Base-by-base conservation (phyloP, 225 moss, liverwort and hornwort genomes). In the Takakia lepidozioides region DNA sequence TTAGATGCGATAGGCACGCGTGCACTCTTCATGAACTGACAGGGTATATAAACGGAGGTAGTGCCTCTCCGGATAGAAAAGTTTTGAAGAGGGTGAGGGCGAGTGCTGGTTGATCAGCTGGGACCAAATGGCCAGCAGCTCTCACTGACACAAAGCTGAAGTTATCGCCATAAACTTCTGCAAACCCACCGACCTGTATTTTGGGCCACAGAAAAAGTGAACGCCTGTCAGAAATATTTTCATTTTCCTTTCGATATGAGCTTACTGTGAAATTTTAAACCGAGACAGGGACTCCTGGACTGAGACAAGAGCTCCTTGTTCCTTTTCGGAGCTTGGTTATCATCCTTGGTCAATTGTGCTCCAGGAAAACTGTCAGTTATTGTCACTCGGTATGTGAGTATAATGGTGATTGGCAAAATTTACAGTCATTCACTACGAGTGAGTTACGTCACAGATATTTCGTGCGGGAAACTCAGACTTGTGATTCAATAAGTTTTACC, bases 121-220 rank as follows among this genome's bases (percentile, higher is more conserved):
- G 77, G 30, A 77, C 77, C 2, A 77, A 53, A 22, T 77, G 72
- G 3, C 72, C 72, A 0, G 72, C 77, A 9, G 68, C 77, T 43
- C 72, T 40, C 13, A 77, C 68, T 0, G 72, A 64, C 30, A 65
- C 72, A 25, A 77, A 77, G 2, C 68, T 77, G 58, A 77, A 77
- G 18, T 77, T 77, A 38, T 38, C 55, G 60, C 68, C 72, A 15
- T 77, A 72, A 16, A 68, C 54, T 26, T 72, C 68, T 0, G 72
- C 54, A 0, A 64, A 77, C 16, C 77, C 77, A 39, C 60, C 64
- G 34, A 72, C 68, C 77, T 68, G 19, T n/a, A n/a, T n/a, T n/a
- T n/a, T n/a, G n/a, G n/a, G n/a, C n/a, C 61, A 53, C 27, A 48
- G 48, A 29, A 2, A 19, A 7, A 10, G 2, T 38, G 36, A 25